phyloP scores from a whole-genome alignment of 108 stramenopile genomes.

The Chaetoceros tenuissimus region DNA sequence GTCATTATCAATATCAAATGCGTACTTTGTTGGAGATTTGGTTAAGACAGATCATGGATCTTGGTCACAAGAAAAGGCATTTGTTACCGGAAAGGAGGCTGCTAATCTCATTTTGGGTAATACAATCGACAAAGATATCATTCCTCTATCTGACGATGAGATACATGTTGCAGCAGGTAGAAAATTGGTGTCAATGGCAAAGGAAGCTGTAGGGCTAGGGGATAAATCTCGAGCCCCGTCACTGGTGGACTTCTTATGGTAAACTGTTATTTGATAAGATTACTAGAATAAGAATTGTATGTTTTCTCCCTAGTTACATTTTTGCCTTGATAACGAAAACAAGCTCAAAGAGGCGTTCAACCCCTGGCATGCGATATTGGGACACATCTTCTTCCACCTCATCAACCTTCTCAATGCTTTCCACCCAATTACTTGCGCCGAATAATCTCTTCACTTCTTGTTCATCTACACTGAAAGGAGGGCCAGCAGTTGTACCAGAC shows the following conservation, averaged over 20 bases:
- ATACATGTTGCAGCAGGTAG: constrained; percentile 58
- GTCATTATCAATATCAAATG: constrained; percentile 41
- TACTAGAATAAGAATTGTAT: not conserved
- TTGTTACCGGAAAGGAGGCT: constrained; percentile 69
- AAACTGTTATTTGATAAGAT: not conserved
- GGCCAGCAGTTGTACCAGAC: constrained; percentile 35
- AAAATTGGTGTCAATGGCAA: constrained; percentile 12
- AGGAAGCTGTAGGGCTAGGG: constrained; percentile 21
- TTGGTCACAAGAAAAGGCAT: constrained; percentile 84
- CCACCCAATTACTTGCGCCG: constrained; percentile 36
- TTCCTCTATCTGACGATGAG: constrained; percentile 54
- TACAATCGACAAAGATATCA: constrained; percentile 18
- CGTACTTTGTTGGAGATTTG: constrained; percentile 67
- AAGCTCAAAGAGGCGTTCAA: constrained; percentile 25
- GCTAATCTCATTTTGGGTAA: constrained; percentile 43
- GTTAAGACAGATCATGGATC: constrained; percentile 68
- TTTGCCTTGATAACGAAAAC: constrained; percentile 24
- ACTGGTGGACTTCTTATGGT: constrained; percentile 49
- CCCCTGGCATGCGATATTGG: constrained; percentile 26
- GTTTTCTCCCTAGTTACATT: not conserved
- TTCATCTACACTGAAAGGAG: constrained; percentile 67
- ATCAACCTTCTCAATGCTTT: constrained; percentile 37
- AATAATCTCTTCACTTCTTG: constrained; percentile 33
- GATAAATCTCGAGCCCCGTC: constrained; percentile 30
- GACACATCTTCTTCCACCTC: constrained; percentile 34